A percentile compares a stretch with the other conserved stretches of the same genome.
phyloP scores from a whole-genome alignment of 2,329 filamentous ascomycete species.

The Epichloe gansuensis region DNA sequence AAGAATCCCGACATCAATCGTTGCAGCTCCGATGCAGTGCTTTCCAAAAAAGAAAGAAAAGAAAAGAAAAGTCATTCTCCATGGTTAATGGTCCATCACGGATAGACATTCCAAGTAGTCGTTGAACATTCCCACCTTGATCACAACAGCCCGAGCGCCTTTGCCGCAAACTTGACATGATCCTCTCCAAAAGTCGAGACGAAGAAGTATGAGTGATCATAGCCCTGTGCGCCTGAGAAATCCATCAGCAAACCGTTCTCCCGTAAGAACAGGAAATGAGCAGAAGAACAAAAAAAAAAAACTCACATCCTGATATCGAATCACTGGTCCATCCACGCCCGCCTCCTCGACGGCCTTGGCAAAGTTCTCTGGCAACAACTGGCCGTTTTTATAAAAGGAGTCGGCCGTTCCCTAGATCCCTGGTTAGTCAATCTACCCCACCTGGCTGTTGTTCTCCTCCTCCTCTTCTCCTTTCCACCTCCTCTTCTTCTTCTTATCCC shows the following conservation, averaged over 20 bases:
- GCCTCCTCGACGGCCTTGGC: slow-evolving; percentile 64
- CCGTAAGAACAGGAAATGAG: no score
- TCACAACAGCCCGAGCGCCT: slow-evolving; percentile 47
- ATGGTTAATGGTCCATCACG: no score
- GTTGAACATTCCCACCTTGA: no score
- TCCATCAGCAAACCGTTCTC: neutral
- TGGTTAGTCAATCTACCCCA: no score
- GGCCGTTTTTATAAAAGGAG: slow-evolving; percentile 90
- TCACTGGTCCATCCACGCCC: slow-evolving; percentile 57
- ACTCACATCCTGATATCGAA: slow-evolving; percentile 69
- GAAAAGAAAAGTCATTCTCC: no score
- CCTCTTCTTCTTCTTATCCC: no score
- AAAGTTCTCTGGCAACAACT: slow-evolving; percentile 90
- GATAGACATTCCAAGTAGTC: no score
- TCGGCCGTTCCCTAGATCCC: slow-evolving; percentile 65
- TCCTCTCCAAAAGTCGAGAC: slow-evolving; percentile 85
- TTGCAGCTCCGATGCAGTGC: no score
- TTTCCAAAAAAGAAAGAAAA: no score
- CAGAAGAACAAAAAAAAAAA: neutral
- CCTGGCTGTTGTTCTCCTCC: no score
- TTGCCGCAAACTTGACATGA: slow-evolving; percentile 84
- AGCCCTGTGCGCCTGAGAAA: slow-evolving; percentile 45
- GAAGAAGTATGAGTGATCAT: slow-evolving; percentile 97
- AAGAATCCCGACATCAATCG: no score
- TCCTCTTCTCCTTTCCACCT: no score